A percentile compares a stretch with the other conserved stretches of the same genome.
These are phyloP conservation scores for Phyllosticta citrichinensis DNA, from an alignment of 2,329 filamentous ascomycete species.

Conservation along the genomic window DNA sequence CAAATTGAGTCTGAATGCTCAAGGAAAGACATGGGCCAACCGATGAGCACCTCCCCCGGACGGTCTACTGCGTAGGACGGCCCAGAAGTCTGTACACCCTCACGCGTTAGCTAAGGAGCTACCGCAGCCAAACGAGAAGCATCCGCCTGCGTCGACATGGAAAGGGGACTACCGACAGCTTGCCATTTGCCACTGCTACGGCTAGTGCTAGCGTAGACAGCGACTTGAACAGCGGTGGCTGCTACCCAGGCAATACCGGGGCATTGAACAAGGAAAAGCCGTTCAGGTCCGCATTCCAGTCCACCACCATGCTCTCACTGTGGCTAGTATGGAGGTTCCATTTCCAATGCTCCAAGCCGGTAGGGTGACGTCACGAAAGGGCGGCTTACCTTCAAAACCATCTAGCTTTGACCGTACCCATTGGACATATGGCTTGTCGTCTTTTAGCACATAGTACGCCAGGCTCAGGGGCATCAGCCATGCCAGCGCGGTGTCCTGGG, in stretches of 20 bases:
- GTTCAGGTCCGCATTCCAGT: background rate
- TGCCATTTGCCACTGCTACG: background rate
- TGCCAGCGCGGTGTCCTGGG: constrained; percentile 8
- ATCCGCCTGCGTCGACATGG: background rate
- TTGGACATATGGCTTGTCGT: constrained; percentile 4
- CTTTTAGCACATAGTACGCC: constrained; percentile 11
- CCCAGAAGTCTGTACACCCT: background rate
- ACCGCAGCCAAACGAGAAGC: background rate
- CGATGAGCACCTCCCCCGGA: background rate
- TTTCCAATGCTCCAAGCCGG: background rate
- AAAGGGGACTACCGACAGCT: background rate
- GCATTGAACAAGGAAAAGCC: background rate
- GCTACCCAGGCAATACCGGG: background rate
- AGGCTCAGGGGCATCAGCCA: constrained; percentile 14
- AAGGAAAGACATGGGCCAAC: background rate
- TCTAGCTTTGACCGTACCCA: constrained; percentile 12
- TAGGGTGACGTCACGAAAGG: background rate
- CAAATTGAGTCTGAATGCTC: background rate
- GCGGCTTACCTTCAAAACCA: constrained; percentile 9
- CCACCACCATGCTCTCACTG: background rate
- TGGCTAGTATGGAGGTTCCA: background rate
- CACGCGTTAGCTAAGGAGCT: background rate
- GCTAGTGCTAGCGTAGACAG: background rate
- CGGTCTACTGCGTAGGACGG: background rate
- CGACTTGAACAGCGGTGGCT: background rate